phyloP scores from a whole-genome alignment of 768 basidiomycete species.

The Tylopilus plumbeoviolaceoides region DNA sequence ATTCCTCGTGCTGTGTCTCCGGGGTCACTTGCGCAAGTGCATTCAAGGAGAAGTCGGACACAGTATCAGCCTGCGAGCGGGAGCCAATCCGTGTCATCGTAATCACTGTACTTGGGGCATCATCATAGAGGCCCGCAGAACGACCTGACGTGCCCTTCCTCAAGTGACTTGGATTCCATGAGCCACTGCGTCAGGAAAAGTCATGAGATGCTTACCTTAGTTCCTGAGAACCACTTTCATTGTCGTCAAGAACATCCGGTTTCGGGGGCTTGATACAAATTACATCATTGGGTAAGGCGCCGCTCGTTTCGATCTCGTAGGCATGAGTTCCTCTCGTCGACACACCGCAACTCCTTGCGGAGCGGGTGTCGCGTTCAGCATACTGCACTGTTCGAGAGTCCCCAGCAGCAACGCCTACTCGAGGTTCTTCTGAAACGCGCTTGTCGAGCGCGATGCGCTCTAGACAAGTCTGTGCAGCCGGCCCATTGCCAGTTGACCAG shows the following conservation, averaged over 20 bases:
- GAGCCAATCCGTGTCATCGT: neutral
- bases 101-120: neutral
- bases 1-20: neutral
- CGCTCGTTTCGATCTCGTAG: neutral
- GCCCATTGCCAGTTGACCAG: too few species aligned
- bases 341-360: neutral
- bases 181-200: neutral
- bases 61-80: neutral
- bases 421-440: too few species aligned
- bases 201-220: neutral
- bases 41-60: neutral
- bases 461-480: too few species aligned
- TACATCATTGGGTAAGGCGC: neutral
- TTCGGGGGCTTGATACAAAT: neutral
- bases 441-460: too few species aligned
- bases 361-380: neutral
- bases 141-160: neutral
- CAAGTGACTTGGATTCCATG: neutral
- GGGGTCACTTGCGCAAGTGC: neutral
- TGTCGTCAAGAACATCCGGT: neutral
- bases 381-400: too few species aligned
- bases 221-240: neutral
- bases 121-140: neutral
- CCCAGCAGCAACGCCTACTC: too few species aligned
- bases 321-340: neutral